A percentile compares a stretch with the other conserved stretches of the same genome.
Evolutionary conservation across 148 eudicot genomes (phyloP).

Genomic region (Rhododendron simsii): DNA sequence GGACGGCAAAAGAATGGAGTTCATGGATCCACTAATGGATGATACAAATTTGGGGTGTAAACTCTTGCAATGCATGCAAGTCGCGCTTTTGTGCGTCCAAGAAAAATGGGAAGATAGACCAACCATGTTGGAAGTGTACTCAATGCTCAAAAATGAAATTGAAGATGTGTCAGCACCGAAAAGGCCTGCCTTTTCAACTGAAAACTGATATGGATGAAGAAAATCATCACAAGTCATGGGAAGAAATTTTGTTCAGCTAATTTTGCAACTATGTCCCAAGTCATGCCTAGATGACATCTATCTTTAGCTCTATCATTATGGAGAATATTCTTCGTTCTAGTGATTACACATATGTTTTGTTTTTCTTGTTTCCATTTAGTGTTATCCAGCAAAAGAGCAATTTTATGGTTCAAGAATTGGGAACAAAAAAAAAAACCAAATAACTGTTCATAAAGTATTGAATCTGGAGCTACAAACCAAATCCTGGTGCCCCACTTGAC

Average conservation of each 20-base stretch:
- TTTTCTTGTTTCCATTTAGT: not conserved
- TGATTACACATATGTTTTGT: not conserved
- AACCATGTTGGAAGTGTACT: slow-evolving; percentile 37
- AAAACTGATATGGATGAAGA: slow-evolving; percentile 1
- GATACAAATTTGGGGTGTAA: slow-evolving; percentile 19
- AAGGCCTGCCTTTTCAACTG: slow-evolving; percentile 33
- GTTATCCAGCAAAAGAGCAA: not conserved
- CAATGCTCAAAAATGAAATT: slow-evolving; percentile 37
- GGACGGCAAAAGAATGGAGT: slow-evolving; percentile 22
- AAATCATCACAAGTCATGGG: not conserved
- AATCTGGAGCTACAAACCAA: too few species aligned
- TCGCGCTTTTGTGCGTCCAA: slow-evolving; percentile 38
- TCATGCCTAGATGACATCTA: slow-evolving; percentile 13
- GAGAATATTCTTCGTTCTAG: not conserved
- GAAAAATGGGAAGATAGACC: slow-evolving; percentile 39
- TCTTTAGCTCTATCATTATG: not conserved
- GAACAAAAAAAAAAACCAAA: not conserved
- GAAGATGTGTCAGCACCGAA: slow-evolving; percentile 23
- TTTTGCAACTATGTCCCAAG: slow-evolving; percentile 16
- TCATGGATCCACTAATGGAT: slow-evolving; percentile 29
- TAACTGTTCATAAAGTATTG: not conserved
- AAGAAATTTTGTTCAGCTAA: slow-evolving; percentile 11
- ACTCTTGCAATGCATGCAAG: slow-evolving; percentile 30
- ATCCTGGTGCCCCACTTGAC: too few species aligned
- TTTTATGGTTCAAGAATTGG: not conserved